A percentile compares a stretch with the other conserved stretches of the same genome.
phyloP scores from a whole-genome alignment of 495 filamentous ascomycete species.

The Penicillium odoratum region DNA sequence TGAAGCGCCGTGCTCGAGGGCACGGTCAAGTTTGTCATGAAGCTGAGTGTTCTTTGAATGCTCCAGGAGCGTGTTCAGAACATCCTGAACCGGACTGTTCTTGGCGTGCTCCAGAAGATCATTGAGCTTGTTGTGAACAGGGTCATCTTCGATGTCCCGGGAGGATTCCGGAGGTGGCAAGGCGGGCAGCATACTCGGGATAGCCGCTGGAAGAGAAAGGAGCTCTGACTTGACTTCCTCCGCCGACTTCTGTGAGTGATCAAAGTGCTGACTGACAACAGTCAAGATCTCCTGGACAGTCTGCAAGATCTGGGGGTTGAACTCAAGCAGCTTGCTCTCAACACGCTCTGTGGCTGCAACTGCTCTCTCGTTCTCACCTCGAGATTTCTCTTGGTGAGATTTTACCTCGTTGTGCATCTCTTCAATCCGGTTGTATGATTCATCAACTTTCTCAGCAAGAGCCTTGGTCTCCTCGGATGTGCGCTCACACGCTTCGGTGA shows the following conservation, averaged over 20 bases:
- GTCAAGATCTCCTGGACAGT: slow-evolving; percentile 79
- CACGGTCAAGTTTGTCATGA: slow-evolving; percentile 46
- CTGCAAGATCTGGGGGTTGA: slow-evolving; percentile 80
- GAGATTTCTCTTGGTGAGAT: slow-evolving; percentile 72
- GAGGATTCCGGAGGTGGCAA: slow-evolving; percentile 48
- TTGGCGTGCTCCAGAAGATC: slow-evolving; percentile 65
- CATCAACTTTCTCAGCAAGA: slow-evolving; percentile 75
- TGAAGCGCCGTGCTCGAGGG: slow-evolving; percentile 60
- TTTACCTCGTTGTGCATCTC: slow-evolving; percentile 70
- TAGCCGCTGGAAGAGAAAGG: slow-evolving; percentile 50
- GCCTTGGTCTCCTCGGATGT: slow-evolving; percentile 81
- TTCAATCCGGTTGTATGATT: slow-evolving; percentile 73
- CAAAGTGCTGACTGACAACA: slow-evolving; percentile 78
- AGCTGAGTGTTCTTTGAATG: slow-evolving; percentile 48
- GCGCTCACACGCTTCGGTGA: slow-evolving; percentile 82
- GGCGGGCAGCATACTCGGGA: slow-evolving; percentile 50
- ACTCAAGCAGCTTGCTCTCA: slow-evolving; percentile 72
- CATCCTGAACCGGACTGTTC: slow-evolving; percentile 64
- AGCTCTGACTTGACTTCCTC: slow-evolving; percentile 54
- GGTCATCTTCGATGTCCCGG: slow-evolving; percentile 64
- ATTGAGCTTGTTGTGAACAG: slow-evolving; percentile 83
- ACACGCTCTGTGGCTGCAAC: slow-evolving; percentile 71
- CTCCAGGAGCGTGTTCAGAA: slow-evolving; percentile 77
- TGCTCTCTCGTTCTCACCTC: slow-evolving; percentile 71
- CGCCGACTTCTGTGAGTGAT: slow-evolving; percentile 55